phyloP scores from a whole-genome alignment of 1,284 basidiomycete genomes.

The Grifola frondosa region DNA sequence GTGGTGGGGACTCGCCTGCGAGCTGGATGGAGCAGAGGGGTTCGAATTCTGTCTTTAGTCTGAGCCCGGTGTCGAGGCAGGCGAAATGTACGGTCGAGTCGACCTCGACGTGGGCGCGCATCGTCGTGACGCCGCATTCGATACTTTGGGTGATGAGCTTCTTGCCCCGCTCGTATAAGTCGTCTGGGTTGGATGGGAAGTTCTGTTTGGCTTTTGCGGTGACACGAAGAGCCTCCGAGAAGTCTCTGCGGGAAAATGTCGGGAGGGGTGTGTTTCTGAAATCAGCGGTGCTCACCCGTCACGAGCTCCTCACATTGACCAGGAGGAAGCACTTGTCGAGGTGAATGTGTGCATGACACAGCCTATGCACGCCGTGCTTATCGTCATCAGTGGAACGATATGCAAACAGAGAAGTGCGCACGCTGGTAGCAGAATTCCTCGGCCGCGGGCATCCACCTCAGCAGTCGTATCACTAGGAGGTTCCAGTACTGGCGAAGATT shows the following conservation, averaged over 20 bases:
- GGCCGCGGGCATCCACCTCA: conserved; percentile 43
- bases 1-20: conserved; percentile 41
- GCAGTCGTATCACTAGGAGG: conserved; percentile 14
- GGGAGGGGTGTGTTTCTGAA: neutral
- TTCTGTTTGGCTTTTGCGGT: conserved; percentile 50
- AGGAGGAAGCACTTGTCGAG: conserved; percentile 69
- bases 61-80: conserved; percentile 51
- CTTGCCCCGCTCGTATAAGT: conserved; percentile 51
- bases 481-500: conserved; percentile 16
- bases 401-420: conserved; percentile 31
- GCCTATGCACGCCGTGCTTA: conserved; percentile 40
- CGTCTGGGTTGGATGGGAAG: conserved; percentile 42
- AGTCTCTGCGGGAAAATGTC: conserved; percentile 40
- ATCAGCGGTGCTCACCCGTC: conserved; percentile 30
- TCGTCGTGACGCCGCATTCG: conserved; percentile 57
- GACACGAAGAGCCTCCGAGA: conserved; percentile 53
- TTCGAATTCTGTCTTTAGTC: conserved; percentile 45
- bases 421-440: conserved; percentile 51
- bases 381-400: neutral
- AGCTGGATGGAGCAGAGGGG: conserved; percentile 55
- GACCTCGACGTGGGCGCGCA: conserved; percentile 68
- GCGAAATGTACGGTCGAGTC: conserved; percentile 49
- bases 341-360: conserved; percentile 66
- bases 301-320: conserved; percentile 47
- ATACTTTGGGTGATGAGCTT: conserved; percentile 56